phyloP scores from a whole-genome alignment of 2,329 filamentous ascomycete species.

The Zopfia rhizophila region DNA sequence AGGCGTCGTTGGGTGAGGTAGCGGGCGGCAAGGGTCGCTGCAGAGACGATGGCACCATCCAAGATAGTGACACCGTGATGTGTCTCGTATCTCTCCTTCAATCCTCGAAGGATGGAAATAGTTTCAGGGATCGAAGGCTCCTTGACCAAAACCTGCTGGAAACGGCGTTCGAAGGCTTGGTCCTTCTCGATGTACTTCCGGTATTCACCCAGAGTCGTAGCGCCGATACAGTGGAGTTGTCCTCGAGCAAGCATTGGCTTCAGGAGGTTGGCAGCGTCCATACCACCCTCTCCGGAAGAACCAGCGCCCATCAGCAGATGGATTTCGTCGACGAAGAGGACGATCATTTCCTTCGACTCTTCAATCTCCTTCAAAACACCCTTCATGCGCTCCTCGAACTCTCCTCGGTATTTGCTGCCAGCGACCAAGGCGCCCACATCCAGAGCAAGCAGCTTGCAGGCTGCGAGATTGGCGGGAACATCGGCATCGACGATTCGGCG shows the following conservation, averaged over 20 bases:
- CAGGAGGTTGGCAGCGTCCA: slow-evolving; percentile 97
- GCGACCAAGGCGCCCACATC: slow-evolving; percentile 96
- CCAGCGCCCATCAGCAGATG: slow-evolving; percentile 98
- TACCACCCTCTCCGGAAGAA: slow-evolving; percentile 92
- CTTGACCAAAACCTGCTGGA: slow-evolving; percentile 98
- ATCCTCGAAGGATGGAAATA: slow-evolving; percentile 94
- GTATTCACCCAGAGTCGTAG: slow-evolving; percentile 94
- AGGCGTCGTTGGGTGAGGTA: slow-evolving; percentile 92
- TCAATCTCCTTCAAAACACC: slow-evolving; percentile 97
- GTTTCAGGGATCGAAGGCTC: slow-evolving; percentile 90
- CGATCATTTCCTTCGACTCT: slow-evolving; percentile 93
- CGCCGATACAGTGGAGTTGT: slow-evolving; percentile 97
- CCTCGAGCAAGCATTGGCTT: slow-evolving; percentile 98
- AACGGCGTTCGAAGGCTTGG: slow-evolving; percentile 95
- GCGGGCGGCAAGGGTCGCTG: slow-evolving; percentile 89
- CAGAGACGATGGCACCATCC: slow-evolving; percentile 89
- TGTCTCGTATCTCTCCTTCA: slow-evolving; percentile 98
- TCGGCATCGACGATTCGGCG: slow-evolving; percentile 96
- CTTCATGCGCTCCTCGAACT: slow-evolving; percentile 99
- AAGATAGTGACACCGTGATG: slow-evolving; percentile 98
- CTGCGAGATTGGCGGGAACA: slow-evolving; percentile 92
- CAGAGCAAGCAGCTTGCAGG: slow-evolving; percentile 92
- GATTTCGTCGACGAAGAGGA: slow-evolving; percentile 98
- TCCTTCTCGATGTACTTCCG: slow-evolving; percentile 99
- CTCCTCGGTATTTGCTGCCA: slow-evolving; percentile 97